Evolutionary conservation across 164 flowering plant genomes (phyloP).

Genomic region (Brasenia schreberi): DNA sequence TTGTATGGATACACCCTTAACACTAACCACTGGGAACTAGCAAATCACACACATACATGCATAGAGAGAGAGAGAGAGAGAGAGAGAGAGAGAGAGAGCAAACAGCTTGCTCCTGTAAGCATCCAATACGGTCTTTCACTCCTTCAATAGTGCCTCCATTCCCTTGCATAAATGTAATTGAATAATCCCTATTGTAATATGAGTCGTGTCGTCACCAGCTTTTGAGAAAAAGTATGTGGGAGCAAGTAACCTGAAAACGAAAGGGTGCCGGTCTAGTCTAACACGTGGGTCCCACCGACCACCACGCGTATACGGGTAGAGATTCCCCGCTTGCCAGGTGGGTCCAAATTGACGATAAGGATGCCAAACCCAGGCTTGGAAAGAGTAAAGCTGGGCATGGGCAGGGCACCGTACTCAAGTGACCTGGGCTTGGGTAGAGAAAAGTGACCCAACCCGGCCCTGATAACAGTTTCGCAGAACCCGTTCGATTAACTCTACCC

Average conservation of each 20-base stretch:
- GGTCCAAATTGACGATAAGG: neutral
- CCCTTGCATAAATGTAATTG: neutral
- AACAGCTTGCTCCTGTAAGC: too few relatives aligned
- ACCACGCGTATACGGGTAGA: neutral
- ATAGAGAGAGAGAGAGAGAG: too few relatives aligned
- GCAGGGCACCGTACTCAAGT: too few relatives aligned
- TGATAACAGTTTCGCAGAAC: neutral
- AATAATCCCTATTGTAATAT: neutral
- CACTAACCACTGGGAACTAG: too few relatives aligned
- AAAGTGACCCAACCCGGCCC: too few relatives aligned
- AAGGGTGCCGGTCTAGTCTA: neutral
- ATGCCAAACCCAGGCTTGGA: neutral
- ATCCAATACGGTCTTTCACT: too few relatives aligned
- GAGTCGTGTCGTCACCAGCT: neutral
- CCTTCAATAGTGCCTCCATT: too few relatives aligned
- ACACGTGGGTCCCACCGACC: neutral
- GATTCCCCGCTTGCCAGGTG: neutral
- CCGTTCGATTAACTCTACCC: neutral
- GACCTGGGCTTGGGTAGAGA: too few relatives aligned
- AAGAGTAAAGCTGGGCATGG: too few relatives aligned
- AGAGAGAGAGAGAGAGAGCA: too few relatives aligned
- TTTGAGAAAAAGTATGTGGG: neutral
- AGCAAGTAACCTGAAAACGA: neutral
- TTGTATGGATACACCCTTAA: too few relatives aligned
- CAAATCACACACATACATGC: too few relatives aligned